Evolutionary conservation across 768 basidiomycete species (phyloP).

Genomic region (Auricularia sp.): DNA sequence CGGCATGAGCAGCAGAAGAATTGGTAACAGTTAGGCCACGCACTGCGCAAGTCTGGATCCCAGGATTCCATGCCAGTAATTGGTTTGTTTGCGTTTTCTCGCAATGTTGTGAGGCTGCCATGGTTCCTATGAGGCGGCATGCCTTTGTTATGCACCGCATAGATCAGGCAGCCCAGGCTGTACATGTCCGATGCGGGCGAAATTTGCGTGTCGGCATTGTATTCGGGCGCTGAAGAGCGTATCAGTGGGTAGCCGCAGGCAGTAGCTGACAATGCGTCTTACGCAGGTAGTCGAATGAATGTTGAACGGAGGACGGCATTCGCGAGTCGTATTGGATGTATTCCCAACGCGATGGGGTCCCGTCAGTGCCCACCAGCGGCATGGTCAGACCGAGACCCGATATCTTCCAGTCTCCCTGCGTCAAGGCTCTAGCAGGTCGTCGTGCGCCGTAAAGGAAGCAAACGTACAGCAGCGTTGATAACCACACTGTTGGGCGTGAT

Average conservation of each 20-base stretch:
- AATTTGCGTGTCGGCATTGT: constrained; percentile 81
- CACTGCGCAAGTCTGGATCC: constrained; percentile 69
- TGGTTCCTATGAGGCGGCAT: constrained; percentile 82
- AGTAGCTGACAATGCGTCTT: constrained; percentile 13
- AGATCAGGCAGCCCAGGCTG: constrained; percentile 82
- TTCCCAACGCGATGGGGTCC: constrained; percentile 73
- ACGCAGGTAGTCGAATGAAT: constrained; percentile 95
- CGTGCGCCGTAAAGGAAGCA: neutral
- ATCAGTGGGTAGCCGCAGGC: no score
- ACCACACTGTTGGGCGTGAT: constrained; percentile 78
- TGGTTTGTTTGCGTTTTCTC: constrained; percentile 58
- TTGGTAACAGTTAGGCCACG: constrained; percentile 8
- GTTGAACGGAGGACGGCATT: constrained; percentile 71
- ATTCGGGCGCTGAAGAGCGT: constrained; percentile 68
- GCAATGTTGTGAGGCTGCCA: constrained; percentile 57
- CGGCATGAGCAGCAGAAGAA: constrained; percentile 7
- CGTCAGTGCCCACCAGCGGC: constrained; percentile 56
- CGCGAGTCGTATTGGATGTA: constrained; percentile 82
- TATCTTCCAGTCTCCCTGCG: constrained; percentile 96
- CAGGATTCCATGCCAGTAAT: constrained; percentile 52
- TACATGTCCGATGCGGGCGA: constrained; percentile 88
- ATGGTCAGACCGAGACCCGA: constrained; percentile 84
- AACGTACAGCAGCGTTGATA: constrained; percentile 70
- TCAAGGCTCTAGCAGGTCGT: constrained; percentile 1
- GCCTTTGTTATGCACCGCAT: constrained; percentile 84